Evolutionary conservation across 2,329 filamentous ascomycete genomes (phyloP).

Genomic region (Aspergillus uvarum): DNA sequence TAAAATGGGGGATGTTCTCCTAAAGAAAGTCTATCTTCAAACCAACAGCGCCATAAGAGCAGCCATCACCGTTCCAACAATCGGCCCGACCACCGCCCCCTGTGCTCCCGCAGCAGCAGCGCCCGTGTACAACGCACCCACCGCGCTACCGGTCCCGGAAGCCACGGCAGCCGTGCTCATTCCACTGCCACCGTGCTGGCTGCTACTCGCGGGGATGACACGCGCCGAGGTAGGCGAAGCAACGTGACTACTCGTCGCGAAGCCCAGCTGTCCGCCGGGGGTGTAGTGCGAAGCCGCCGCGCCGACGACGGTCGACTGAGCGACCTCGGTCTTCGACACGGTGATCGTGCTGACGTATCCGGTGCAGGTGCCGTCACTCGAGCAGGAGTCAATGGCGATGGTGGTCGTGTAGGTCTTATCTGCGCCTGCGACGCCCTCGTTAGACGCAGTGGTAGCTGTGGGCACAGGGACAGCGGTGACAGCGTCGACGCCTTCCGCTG

Average conservation of each 20-base stretch:
- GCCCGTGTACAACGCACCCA: neutral
- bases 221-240: neutral
- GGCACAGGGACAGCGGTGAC: neutral
- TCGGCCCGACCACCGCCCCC: neutral
- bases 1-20: too few relatives aligned
- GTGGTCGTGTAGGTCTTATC: conserved; percentile 3
- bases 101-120: neutral
- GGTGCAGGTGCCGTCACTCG: conserved; percentile 19
- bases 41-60: neutral
- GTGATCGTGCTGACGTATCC: conserved; percentile 17
- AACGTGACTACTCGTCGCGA: too few relatives aligned
- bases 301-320: neutral
- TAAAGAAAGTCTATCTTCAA: neutral
- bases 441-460: neutral
- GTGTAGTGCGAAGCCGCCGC: neutral
- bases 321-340: conserved; percentile 11
- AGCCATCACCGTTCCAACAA: neutral
- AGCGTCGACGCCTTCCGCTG: neutral
- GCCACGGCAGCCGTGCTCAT: neutral
- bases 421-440: neutral
- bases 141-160: neutral
- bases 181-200: neutral
- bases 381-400: conserved; percentile 17
- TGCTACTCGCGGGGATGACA: neutral
- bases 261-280: neutral